Conservation (phyloP, 1,284 basidiomycete species). For the Cutaneotrichosporon dermatis region DNA sequence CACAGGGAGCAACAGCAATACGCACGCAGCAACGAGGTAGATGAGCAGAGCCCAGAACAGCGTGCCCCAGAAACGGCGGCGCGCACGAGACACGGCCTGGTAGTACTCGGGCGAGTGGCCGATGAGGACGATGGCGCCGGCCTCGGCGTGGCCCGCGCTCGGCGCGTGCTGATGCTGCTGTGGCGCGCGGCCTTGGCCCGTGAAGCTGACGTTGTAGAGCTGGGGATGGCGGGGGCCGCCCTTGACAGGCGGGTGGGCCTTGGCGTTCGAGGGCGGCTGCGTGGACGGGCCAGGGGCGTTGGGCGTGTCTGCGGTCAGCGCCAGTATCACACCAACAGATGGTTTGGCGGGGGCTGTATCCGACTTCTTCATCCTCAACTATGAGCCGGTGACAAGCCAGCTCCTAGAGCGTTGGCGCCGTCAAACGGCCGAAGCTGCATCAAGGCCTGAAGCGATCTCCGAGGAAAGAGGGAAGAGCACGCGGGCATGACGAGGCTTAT, state of each 20-base stretch:
- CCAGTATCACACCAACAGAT: no score
- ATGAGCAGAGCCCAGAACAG: slow-evolving; percentile 45
- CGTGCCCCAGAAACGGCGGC: slow-evolving; percentile 42
- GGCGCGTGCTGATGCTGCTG: background rate
- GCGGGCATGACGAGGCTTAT: no score
- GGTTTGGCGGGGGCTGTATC: no score
- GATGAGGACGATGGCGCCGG: slow-evolving; percentile 8
- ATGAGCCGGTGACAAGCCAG: no score
- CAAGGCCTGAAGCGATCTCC: no score
- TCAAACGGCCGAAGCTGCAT: no score
- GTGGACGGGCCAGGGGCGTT: background rate
- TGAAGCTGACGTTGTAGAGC: no score
- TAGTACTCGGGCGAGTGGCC: slow-evolving; percentile 7
- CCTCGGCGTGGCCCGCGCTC: slow-evolving; percentile 3
- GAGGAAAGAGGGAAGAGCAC: no score
- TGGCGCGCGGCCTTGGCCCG: no score
- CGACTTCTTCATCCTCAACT: background rate
- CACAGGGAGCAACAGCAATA: slow-evolving; percentile 2
- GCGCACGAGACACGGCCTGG: slow-evolving; percentile 31
- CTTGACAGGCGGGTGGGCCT: background rate
- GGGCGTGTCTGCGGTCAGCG: slow-evolving; percentile 2
- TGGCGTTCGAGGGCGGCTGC: background rate
- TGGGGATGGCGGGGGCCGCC: no score
- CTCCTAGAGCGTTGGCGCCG: no score
- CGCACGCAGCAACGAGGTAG: slow-evolving; percentile 42